A percentile compares a stretch with the other conserved stretches of the same genome.
Evolutionary conservation across 805 yeast genomes (phyloP).

Genomic region (Candida sithepensis): DNA sequence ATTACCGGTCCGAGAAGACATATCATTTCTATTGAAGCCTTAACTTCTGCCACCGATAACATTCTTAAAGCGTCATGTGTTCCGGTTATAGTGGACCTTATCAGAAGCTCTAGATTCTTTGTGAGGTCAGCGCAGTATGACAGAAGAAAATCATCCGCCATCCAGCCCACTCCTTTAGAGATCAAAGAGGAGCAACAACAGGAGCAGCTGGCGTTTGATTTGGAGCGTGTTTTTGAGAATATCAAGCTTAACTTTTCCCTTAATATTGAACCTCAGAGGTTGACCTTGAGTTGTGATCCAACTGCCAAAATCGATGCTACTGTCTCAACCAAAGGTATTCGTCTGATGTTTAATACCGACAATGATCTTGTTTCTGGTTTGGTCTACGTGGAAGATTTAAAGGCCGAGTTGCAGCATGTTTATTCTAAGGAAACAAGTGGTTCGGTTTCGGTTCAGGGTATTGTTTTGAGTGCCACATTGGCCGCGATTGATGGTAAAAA

Average conservation of each 20-base stretch:
- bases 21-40: constrained; percentile 46
- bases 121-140: constrained; percentile 30
- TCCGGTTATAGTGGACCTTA: constrained; percentile 66
- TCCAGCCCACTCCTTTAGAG: neutral
- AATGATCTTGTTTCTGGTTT: constrained; percentile 38
- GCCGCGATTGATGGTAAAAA: constrained; percentile 37
- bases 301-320: constrained; percentile 89
- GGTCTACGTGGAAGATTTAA: constrained; percentile 49
- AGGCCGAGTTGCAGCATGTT: constrained; percentile 80
- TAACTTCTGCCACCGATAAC: constrained; percentile 70
- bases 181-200: constrained; percentile 1
- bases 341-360: constrained; percentile 52
- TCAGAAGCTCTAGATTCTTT: constrained; percentile 44
- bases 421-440: constrained; percentile 91
- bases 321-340: constrained; percentile 68
- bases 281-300: constrained; percentile 87
- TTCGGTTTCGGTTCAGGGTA: constrained; percentile 45
- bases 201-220: constrained; percentile 26
- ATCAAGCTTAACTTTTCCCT: constrained; percentile 62
- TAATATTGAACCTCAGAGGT: constrained; percentile 65
- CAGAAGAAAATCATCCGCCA: constrained; percentile 4
- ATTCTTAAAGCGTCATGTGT: constrained; percentile 69
- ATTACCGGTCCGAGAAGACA: constrained; percentile 37
- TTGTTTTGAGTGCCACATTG: constrained; percentile 47
- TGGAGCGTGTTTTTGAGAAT: constrained; percentile 46